Evolutionary conservation across 768 basidiomycete species (phyloP).

Genomic region (Kwoniella europaea): DNA sequence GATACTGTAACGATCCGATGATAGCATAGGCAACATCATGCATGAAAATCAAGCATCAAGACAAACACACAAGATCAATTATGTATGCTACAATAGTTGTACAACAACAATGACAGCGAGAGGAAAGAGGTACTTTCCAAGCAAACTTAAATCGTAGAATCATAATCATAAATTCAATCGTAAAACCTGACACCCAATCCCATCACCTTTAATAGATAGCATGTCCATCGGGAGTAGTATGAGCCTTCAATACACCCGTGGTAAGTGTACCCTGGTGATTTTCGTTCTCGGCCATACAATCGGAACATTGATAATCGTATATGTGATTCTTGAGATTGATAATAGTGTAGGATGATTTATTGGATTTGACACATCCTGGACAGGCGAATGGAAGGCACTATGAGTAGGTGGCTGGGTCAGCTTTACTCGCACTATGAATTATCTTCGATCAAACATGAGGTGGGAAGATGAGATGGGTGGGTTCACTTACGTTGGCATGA

Average conservation of each 20-base stretch:
- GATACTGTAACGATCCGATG: no score
- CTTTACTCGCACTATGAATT: no score
- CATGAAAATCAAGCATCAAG: no score
- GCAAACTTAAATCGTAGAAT: no score
- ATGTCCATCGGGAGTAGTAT: slow-evolving; percentile 1
- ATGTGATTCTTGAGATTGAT: slow-evolving; percentile 30
- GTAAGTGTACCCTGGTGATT: neutral
- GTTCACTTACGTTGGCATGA: slow-evolving; percentile 27
- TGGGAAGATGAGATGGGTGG: neutral
- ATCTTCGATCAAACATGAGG: neutral
- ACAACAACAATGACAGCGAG: no score
- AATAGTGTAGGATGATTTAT: slow-evolving; percentile 24
- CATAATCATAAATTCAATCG: no score
- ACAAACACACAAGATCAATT: neutral
- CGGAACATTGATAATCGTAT: slow-evolving; percentile 30
- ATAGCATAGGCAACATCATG: no score
- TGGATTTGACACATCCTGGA: slow-evolving; percentile 24
- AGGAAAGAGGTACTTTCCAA: no score
- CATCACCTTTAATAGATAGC: slow-evolving; percentile 12
- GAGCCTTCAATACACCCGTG: slow-evolving; percentile 16
- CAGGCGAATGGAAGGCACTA: slow-evolving; percentile 37
- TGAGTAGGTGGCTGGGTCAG: neutral
- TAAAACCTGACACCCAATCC: no score
- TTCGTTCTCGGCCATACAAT: slow-evolving; percentile 22
- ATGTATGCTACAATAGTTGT: neutral